Evolutionary conservation across 106 monocot species (phyloP).

Genomic region (Dendrobium officinale): DNA sequence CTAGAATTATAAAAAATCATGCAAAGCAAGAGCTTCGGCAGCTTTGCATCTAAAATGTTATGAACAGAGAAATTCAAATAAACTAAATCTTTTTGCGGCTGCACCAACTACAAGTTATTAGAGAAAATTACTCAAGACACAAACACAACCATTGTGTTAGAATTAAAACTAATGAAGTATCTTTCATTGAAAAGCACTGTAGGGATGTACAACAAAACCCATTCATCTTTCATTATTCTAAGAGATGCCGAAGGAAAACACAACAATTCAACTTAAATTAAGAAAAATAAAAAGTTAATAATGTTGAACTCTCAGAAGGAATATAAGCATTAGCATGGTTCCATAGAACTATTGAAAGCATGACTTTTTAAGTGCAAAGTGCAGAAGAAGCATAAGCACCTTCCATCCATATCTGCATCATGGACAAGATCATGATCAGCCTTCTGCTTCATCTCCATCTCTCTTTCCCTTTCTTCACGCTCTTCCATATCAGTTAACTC

Average conservation of each 20-base stretch:
- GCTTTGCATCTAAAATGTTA: neutral
- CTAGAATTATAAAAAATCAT: no score
- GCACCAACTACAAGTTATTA: neutral
- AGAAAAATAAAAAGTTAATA: neutral
- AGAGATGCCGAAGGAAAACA: neutral
- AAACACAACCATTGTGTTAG: neutral
- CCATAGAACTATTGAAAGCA: neutral
- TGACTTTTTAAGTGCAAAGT: neutral
- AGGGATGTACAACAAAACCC: neutral
- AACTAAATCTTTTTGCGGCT: neutral
- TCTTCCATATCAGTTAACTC: constrained; percentile 95
- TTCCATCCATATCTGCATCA: constrained; percentile 26
- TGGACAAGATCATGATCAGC: constrained; percentile 51
- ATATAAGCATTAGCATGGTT: neutral
- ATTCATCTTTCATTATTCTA: neutral
- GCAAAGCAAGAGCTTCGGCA: neutral
- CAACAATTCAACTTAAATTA: neutral
- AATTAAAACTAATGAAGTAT: neutral
- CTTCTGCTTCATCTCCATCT: constrained; percentile 66
- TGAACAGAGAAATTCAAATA: neutral
- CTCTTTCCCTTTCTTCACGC: constrained; percentile 79
- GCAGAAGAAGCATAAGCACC: constrained; percentile 14
- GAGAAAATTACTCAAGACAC: no score
- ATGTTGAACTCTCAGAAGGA: neutral
- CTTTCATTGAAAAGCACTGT: neutral